These are phyloP conservation scores for Botrytis porri DNA, from an alignment of 2,329 filamentous ascomycete species.

Conservation along the genomic window DNA sequence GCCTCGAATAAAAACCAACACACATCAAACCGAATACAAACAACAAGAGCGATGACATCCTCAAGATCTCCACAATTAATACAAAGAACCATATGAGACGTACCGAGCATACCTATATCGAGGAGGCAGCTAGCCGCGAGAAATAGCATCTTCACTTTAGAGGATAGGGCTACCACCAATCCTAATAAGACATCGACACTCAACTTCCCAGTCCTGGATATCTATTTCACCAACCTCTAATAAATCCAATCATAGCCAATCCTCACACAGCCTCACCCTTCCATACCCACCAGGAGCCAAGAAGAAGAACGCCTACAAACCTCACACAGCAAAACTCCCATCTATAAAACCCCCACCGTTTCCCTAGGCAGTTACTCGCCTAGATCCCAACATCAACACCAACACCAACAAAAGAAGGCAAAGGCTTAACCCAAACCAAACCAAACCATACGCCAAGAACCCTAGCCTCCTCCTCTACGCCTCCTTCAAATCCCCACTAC, in stretches of 20 bases:
- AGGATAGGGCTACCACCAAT: neutral
- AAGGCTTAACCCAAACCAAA: rapidly evolving
- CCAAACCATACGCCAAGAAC: neutral
- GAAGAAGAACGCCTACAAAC: neutral
- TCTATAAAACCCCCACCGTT: no score
- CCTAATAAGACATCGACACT: rapidly evolving
- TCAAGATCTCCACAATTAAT: neutral
- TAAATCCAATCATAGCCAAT: neutral
- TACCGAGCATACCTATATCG: no score
- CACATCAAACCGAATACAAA: neutral
- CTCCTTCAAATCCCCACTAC: neutral
- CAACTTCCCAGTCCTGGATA: rapidly evolving
- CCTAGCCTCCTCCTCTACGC: neutral
- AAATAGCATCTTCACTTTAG: neutral
- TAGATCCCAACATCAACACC: neutral
- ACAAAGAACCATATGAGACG: neutral
- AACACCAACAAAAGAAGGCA: neutral
- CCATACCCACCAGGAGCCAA: neutral
- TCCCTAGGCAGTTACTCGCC: neutral
- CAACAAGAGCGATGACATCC: neutral
- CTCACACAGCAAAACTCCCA: neutral
- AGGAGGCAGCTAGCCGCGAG: neutral
- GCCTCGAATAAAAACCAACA: neutral
- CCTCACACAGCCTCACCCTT: no score
- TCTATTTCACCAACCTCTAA: neutral